Evolutionary conservation across 441 rosid species (phyloP).

Genomic region (Corymbia citriodora): DNA sequence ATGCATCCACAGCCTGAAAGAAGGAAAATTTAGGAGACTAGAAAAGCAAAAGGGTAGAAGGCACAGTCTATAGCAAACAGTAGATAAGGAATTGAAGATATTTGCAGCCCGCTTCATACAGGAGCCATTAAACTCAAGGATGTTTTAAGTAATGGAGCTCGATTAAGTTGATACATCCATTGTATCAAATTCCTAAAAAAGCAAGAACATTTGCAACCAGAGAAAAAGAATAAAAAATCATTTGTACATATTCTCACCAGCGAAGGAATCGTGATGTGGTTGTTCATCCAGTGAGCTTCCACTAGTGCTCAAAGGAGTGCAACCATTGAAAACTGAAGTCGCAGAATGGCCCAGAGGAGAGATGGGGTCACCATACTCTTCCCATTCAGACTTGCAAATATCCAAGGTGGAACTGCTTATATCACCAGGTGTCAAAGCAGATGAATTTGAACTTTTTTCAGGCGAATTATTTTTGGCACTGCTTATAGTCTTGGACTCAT

Average conservation of each 20-base stretch:
- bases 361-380: constrained; percentile 46
- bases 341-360: constrained; percentile 62
- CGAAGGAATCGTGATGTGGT: constrained; percentile 22
- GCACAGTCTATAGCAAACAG: neutral
- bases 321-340: constrained; percentile 52
- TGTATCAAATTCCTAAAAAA: neutral
- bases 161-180: neutral
- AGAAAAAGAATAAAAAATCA: neutral
- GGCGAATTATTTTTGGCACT: constrained; percentile 60
- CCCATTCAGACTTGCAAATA: constrained; percentile 52
- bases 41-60: neutral
- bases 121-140: neutral
- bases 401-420: constrained; percentile 45
- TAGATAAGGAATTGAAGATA: neutral
- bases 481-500: constrained; percentile 66
- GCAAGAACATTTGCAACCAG: neutral
- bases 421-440: constrained; percentile 48
- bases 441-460: constrained; percentile 64
- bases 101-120: neutral
- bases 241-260: constrained; percentile 33
- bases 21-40: neutral
- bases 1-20: neutral
- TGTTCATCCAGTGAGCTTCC: constrained; percentile 67
- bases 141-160: neutral
- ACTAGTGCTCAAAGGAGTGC: constrained; percentile 51